These are phyloP conservation scores for Oryza meyeriana DNA, from an alignment of 176 grass and related monocot genomes.

Conservation along the genomic window DNA sequence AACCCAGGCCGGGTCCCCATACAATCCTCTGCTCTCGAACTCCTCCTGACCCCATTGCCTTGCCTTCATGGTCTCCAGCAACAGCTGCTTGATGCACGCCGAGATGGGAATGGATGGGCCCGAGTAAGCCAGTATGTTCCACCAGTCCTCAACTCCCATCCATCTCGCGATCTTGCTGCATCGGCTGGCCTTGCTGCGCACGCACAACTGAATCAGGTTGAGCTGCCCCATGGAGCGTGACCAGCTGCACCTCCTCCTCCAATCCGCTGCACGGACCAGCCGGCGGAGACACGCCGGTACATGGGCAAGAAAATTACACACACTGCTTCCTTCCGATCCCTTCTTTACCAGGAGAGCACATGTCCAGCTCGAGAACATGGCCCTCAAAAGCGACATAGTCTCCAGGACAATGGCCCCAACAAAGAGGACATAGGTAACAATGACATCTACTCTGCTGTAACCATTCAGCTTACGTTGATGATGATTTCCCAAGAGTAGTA, in stretches of 20 bases:
- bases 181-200: not conserved
- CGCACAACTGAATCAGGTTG: not conserved
- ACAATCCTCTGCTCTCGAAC: not conserved
- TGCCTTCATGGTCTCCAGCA: not conserved
- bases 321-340: not conserved
- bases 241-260: not conserved
- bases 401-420: not conserved
- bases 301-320: not conserved
- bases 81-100: not conserved
- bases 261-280: not conserved
- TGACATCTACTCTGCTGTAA: not conserved
- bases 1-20: not conserved
- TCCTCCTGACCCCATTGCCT: not conserved
- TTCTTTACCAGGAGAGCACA: not conserved
- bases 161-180: not conserved
- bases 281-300: not conserved
- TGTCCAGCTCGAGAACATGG: not conserved
- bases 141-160: not conserved
- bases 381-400: not conserved
- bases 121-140: not conserved
- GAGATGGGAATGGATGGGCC: not conserved
- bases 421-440: not conserved
- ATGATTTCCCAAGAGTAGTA: not conserved
- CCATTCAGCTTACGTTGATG: not conserved
- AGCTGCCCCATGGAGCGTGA: not conserved